Evolutionary conservation across 1,284 basidiomycete species (phyloP), one percentile per base, ranked within the genome.

Genomic region (Rugosomyces carneus): DNA sequence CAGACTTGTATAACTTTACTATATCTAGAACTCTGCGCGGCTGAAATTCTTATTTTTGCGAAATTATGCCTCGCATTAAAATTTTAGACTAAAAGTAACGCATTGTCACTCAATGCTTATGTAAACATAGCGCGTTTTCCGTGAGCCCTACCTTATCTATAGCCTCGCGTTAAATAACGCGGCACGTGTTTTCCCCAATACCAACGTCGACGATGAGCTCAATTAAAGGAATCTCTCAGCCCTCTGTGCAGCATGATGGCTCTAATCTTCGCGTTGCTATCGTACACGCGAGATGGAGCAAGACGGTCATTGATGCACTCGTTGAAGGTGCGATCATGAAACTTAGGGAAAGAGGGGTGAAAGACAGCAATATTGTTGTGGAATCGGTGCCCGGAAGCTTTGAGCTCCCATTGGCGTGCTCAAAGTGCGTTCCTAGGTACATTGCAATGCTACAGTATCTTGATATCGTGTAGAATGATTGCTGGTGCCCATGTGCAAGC

Each of bases 211-310:
- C 76, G 77, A 75, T 66, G 62, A 69, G 62, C 59, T 69, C 76
- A 57, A 78, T 94, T 76, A 95, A 95, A 71, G 89, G 90, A 41
- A 77, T 85, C 48, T 70, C 75, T 7, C 73, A 78, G 27, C 75
- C 84, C 37, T 63, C 78, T 44, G 71, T 70, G 34, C 67, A 76
- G 37, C 78, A 81, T 70, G 89, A 95, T 58, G 92, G 92, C 42
- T 85, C 89, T 2, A 54, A 73, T 35, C 73, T 93, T 51, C 83
- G 92, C 48, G 70, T 95, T 50, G 89, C 88, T 55, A 93, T 97
- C 60, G 87, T 97, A 3, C 93, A 95, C 63, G 89, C 91, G 15
- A 75, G 90, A 65, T 97, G 93, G 93, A 97, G 97, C 72, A 82
- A 82, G 58, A 63, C 72, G 19, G 80, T 95, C 61, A 89, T 97